Evolutionary conservation across 495 filamentous ascomycete genomes (phyloP).

Genomic region (Trichoderma orchidacearum): DNA sequence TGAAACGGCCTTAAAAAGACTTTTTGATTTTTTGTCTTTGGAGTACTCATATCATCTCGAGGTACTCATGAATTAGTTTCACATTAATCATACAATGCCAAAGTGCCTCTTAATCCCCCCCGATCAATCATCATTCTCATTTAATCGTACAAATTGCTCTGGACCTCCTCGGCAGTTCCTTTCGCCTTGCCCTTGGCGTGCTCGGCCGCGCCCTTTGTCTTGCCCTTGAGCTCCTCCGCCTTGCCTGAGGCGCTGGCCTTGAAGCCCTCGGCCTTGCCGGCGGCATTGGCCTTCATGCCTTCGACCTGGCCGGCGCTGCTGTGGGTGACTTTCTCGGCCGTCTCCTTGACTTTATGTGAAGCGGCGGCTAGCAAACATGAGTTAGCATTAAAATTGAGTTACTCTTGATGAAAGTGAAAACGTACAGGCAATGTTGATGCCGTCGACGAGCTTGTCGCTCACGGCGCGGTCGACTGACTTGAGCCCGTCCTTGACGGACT

Average conservation of each 20-base stretch:
- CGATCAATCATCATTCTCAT: neutral
- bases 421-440: constrained; percentile 38
- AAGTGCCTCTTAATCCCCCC: neutral
- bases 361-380: constrained; percentile 6
- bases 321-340: constrained; percentile 10
- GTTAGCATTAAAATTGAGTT: too few species aligned
- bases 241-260: constrained; percentile 11
- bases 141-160: constrained; percentile 6
- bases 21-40: too few species aligned
- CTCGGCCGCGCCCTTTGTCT: constrained; percentile 20
- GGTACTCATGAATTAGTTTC: too few species aligned
- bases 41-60: too few species aligned
- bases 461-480: constrained; percentile 37
- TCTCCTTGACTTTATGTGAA: constrained; percentile 26
- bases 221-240: constrained; percentile 14
- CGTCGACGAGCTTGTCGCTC: constrained; percentile 40
- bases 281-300: constrained; percentile 14
- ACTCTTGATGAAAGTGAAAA: constrained; percentile 3
- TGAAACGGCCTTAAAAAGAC: too few species aligned
- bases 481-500: constrained; percentile 35
- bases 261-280: constrained; percentile 17
- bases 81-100: neutral
- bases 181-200: constrained; percentile 18
- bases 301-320: constrained; percentile 13
- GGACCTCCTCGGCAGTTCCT: constrained; percentile 7